Evolutionary conservation across 2,329 filamentous ascomycete genomes (phyloP).

Genomic region (Plenodomus lindquistii): DNA sequence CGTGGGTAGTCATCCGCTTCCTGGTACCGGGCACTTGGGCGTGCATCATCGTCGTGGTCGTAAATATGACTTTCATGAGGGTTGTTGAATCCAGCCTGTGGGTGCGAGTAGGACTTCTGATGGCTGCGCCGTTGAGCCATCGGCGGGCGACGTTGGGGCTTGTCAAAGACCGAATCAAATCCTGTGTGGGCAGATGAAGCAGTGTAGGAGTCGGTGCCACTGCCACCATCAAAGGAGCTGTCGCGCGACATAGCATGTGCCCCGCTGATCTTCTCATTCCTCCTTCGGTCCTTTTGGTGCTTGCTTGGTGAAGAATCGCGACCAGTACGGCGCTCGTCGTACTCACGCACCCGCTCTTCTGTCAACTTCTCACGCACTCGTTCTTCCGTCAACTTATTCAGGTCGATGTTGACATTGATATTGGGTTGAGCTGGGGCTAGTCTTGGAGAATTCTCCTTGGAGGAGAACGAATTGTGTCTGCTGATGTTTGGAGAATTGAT

Average conservation of each 20-base stretch:
- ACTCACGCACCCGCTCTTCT: conserved; percentile 15
- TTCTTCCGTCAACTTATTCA: conserved; percentile 15
- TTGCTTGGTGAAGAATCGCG: conserved; percentile 11
- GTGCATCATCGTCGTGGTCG: conserved; percentile 7
- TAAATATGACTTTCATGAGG: conserved; percentile 14
- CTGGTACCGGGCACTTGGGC: conserved; percentile 2
- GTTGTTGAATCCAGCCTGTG: not conserved
- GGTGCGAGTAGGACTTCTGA: conserved; percentile 1
- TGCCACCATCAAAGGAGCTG: conserved; percentile 17
- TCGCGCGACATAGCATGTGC: conserved; percentile 22
- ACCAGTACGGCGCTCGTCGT: conserved; percentile 11
- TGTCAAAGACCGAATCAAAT: conserved; percentile 26
- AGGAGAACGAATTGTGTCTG: conserved; percentile 18
- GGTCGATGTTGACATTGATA: conserved; percentile 25
- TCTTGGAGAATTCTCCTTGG: conserved; percentile 20
- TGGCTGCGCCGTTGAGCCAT: conserved; percentile 1
- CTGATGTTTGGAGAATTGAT: conserved; percentile 22
- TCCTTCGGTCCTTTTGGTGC: conserved; percentile 11
- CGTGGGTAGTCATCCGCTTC: conserved; percentile 12
- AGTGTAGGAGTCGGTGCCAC: conserved; percentile 25
- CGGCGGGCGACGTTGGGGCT: conserved; percentile 8
- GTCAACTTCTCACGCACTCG: conserved; percentile 11
- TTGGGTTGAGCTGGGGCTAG: conserved; percentile 12
- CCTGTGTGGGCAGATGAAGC: conserved; percentile 23
- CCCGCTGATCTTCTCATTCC: conserved; percentile 7